Conservation (phyloP, 768 basidiomycete genomes). For the Pisolithus albus region DNA sequence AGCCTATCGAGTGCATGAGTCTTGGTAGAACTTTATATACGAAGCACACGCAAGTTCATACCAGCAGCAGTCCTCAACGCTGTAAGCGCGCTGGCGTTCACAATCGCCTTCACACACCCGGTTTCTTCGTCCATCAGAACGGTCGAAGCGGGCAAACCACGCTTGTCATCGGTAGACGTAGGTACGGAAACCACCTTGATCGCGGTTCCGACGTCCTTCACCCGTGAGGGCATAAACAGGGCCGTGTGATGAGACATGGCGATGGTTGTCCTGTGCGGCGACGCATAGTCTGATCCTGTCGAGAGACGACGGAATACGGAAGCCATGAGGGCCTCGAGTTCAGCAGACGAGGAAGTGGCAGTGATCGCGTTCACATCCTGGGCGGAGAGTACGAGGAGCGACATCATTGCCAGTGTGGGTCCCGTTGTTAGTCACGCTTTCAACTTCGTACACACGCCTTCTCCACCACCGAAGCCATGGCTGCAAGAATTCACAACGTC, state of each 20-base stretch:
- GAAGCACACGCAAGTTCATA: conserved; percentile 20
- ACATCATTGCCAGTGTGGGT: conserved; percentile 16
- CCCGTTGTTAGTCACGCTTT: too few species aligned
- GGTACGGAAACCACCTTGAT: conserved; percentile 84
- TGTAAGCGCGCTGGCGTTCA: too few species aligned
- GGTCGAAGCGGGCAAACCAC: conserved; percentile 72
- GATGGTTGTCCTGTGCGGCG: conserved; percentile 57
- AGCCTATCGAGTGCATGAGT: not conserved
- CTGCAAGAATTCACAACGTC: too few species aligned
- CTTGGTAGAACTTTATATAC: too few species aligned
- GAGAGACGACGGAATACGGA: conserved; percentile 49
- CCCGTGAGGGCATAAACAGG: conserved; percentile 80
- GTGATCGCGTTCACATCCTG: conserved; percentile 49
- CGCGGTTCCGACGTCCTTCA: conserved; percentile 46
- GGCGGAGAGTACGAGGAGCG: conserved; percentile 56
- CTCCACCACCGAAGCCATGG: too few species aligned
- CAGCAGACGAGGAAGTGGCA: conserved; percentile 36
- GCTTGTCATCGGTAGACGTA: conserved; percentile 27
- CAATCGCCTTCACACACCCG: too few species aligned
- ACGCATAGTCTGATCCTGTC: conserved; percentile 15
- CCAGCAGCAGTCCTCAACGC: too few species aligned
- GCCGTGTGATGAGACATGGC: conserved; percentile 48
- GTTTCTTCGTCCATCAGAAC: conserved; percentile 24
- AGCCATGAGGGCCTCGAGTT: conserved; percentile 52
- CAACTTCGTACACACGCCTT: too few species aligned